Percentiles rank a stretch among this genome's conserved stretches.
Conservation (phyloP, 1,139 yeast species). For the Taphrina betulina region DNA sequence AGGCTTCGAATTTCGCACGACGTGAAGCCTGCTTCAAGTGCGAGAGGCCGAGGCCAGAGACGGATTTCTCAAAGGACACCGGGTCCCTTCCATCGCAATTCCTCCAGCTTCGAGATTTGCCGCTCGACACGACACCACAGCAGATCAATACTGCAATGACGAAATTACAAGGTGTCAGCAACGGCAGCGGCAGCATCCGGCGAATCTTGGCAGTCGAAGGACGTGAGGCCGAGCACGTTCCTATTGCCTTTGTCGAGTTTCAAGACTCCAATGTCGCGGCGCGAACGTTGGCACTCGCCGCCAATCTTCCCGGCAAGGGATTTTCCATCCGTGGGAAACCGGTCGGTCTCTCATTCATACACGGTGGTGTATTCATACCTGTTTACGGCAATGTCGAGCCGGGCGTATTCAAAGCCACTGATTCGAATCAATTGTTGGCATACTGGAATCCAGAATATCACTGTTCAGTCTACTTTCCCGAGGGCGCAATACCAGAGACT, state of each 20-base stretch:
- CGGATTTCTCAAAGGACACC: constrained; percentile 23
- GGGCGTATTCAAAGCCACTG: constrained; percentile 34
- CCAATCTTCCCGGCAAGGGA: constrained; percentile 13
- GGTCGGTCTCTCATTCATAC: constrained; percentile 35
- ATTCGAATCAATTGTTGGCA: constrained; percentile 32
- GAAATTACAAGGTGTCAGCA: constrained; percentile 2
- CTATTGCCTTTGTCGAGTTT: constrained; percentile 37
- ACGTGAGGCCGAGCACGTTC: constrained; percentile 34
- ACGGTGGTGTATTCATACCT: constrained; percentile 39
- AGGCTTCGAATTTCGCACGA: constrained; percentile 34
- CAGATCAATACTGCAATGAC: constrained; percentile 29
- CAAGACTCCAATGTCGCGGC: constrained; percentile 36
- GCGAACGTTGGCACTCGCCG: constrained; percentile 26
- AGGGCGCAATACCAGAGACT: constrained; percentile 18
- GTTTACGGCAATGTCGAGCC: constrained; percentile 30
- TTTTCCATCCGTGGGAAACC: constrained; percentile 32
- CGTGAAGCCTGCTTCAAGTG: constrained; percentile 35
- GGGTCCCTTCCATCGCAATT: constrained; percentile 37
- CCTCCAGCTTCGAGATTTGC: constrained; percentile 34
- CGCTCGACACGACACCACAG: constrained; percentile 27
- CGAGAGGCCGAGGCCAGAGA: constrained; percentile 28
- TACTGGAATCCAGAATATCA: constrained; percentile 38
- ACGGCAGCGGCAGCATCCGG: no score
- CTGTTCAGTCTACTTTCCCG: constrained; percentile 33
- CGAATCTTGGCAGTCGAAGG: constrained; percentile 37